Evolutionary conservation across 2,329 filamentous ascomycete genomes (phyloP).

Genomic region (Orbilia brochopaga): DNA sequence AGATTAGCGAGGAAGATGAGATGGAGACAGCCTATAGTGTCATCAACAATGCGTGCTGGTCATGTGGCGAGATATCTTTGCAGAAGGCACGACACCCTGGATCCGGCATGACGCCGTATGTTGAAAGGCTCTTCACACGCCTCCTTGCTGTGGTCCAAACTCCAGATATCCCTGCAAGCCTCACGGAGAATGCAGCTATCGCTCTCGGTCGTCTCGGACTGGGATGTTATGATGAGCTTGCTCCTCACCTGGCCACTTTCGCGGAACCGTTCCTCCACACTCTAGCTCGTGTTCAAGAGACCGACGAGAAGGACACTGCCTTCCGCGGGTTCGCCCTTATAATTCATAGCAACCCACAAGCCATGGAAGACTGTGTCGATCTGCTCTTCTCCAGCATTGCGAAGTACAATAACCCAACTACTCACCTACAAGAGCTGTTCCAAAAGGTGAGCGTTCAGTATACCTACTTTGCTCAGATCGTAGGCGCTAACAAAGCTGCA

Average conservation of each 20-base stretch:
- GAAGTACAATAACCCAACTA: constrained; percentile 72
- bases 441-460: constrained; percentile 68
- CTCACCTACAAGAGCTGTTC: constrained; percentile 74
- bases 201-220: constrained; percentile 86
- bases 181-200: constrained; percentile 93
- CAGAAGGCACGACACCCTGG: constrained; percentile 66
- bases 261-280: constrained; percentile 79
- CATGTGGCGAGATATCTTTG: constrained; percentile 87
- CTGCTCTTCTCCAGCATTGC: constrained; percentile 86
- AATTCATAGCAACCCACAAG: constrained; percentile 83
- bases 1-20: constrained; percentile 72
- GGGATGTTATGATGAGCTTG: constrained; percentile 75
- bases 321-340: constrained; percentile 88
- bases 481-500: constrained; percentile 11
- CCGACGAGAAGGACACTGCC: constrained; percentile 91
- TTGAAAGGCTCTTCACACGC: constrained; percentile 76
- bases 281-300: constrained; percentile 83
- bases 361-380: constrained; percentile 83
- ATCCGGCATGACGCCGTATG: constrained; percentile 73
- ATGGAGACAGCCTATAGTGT: constrained; percentile 87
- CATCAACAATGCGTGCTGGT: constrained; percentile 98
- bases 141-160: constrained; percentile 84
- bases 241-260: constrained; percentile 78
- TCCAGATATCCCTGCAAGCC: constrained; percentile 80
- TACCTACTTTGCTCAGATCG: neutral